Evolutionary conservation across 352 stramenopile genomes (phyloP).

Genomic region (Pythium scleroteichum): DNA sequence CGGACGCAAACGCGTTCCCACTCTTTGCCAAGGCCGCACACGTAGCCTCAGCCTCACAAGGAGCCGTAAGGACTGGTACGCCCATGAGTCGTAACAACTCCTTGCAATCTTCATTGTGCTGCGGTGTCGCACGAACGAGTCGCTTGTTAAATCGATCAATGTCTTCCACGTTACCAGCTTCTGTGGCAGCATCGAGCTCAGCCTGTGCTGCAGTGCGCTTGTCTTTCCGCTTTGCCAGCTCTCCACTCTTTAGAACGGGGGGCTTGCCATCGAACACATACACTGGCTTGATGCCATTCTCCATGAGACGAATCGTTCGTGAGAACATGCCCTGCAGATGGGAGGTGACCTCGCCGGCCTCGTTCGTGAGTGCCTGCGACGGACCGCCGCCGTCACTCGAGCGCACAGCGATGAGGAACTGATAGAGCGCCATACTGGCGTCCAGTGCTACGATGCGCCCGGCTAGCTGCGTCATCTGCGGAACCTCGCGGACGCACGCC

Average conservation of each 20-base stretch:
- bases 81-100: conserved; percentile 95
- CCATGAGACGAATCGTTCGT: conserved; percentile 98
- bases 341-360: conserved; percentile 95
- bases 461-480: conserved; percentile 93
- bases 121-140: conserved; percentile 85
- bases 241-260: conserved; percentile 95
- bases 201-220: conserved; percentile 88
- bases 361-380: conserved; percentile 96
- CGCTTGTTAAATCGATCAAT: conserved; percentile 95
- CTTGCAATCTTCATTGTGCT: conserved; percentile 95
- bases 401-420: conserved; percentile 95
- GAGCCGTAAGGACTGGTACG: conserved; percentile 94
- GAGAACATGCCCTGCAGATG: conserved; percentile 97
- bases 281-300: conserved; percentile 97
- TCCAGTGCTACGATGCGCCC: conserved; percentile 98
- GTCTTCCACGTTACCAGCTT: conserved; percentile 86
- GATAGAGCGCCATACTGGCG: conserved; percentile 99
- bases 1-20: conserved; percentile 93
- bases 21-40: conserved; percentile 93
- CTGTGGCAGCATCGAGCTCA: conserved; percentile 81
- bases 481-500: conserved; percentile 94
- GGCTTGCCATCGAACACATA: conserved; percentile 99
- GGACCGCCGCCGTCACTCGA: conserved; percentile 85
- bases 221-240: conserved; percentile 94
- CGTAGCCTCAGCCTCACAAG: conserved; percentile 98